Base-by-base conservation (phyloP, 805 yeast genomes). In the Metschnikowia anglica region DNA sequence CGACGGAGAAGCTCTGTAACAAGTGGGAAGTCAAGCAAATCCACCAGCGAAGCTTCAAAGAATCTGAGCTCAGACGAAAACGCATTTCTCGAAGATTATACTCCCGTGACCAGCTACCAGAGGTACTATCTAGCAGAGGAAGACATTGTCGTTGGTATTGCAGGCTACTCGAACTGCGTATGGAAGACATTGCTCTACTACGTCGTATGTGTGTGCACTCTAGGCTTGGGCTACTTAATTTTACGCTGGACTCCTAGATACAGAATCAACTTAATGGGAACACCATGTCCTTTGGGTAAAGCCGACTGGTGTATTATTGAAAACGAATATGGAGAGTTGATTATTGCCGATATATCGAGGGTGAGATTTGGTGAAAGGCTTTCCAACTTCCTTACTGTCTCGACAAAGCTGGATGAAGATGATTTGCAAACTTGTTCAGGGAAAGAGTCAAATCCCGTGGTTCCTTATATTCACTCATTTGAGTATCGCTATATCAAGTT, bases 241-340 rank as follows among this genome's bases (percentile, higher is more conserved):
- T 63, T 88, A 47, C 72, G 96, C 51, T 93, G 99, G 99, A 59
- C 88, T 34, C 98, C 98, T 0, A 71, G 81, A 34, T 80, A 80
- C 59, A 72, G 86, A 49, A 78, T 93, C 39, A 72, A 72, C 41
- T 63, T 87, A 48, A 73, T 77, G 70, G 97, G 96, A 5, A 63
- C 65, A 15, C 70, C 72, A 21, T 72, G 77, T 3, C 84, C 95
- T 0, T 68, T 93, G 47, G 97, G 88, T 1, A 75, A 76, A 48
- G 84, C 97, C 24, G 95, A 89, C 55, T 88, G 97, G 93, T 85
- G 90, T 12, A 95, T 89, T 13, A 74, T 93, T 18, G 99, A 93
- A 65, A 95, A 88, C 53, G 97, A 90, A 60, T 84, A 80, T 71
- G 98, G 97, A 15, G 96, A 88, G 54, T 73, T 93, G 48, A 73